Base-by-base conservation (phyloP, 2,329 filamentous ascomycete species). In the Plenodomus tracheiphilus region DNA sequence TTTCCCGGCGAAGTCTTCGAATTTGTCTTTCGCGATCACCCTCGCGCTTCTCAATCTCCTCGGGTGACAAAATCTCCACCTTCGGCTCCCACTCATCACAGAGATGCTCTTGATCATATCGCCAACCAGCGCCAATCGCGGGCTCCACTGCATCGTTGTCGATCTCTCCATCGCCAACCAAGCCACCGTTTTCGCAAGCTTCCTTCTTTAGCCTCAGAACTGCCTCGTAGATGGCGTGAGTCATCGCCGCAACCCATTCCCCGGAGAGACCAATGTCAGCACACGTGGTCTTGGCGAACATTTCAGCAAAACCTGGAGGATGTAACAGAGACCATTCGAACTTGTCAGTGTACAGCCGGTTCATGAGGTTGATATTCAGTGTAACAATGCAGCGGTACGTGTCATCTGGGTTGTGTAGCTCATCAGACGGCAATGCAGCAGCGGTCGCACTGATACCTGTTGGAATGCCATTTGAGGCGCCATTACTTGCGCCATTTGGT, bases 281-380 rank as follows among this genome's bases (percentile, higher is more conserved):
- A 69, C 94, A 97, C 0, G 94, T 97, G 57, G 91, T 85, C 68
- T 90, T 91, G 28, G 94, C 92, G 70, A 97, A 97, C 11, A 87
- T 85, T 71, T 99, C 93, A 0, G 94, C 91, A 36, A 93, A 91
- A 18, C 93, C 93, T 1, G 91, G 88, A 2, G 92, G 91, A 65
- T 97, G 92, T 16, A 96, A 79, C 17, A 99, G 78, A 4, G 93
- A 97, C 93, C 93, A 97, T 71, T 97, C 93, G 57, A 99, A 97
- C 67, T 92, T 96, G 79, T 99, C 94, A 3, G 90, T 95, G 73
- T 97, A 97, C 11, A 97, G 82, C 61, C 89, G 86, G 47, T 95
- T 96, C 44, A 91, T 86, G 18, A 97, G 81, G 66, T 96, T 97
- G 65, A 99, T 89, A 68, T 89, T 96, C 38, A 99, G 79, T 38